Conservation (phyloP, 2,329 filamentous ascomycete species). For the Diaporthe citrichinensis region DNA sequence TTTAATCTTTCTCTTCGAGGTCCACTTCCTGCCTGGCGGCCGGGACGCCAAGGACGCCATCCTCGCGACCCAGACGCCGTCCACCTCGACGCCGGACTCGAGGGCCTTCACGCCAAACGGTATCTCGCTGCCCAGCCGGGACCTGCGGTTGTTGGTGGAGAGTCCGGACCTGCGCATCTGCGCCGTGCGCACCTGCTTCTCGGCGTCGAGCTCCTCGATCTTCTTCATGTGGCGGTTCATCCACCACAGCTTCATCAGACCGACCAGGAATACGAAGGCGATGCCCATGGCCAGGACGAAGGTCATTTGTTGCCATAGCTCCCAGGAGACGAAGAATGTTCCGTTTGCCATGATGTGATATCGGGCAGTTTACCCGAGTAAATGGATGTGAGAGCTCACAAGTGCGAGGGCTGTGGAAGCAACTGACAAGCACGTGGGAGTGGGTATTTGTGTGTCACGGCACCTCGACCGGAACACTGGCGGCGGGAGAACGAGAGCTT, state of each 20-base stretch:
- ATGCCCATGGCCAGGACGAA: conserved; percentile 85
- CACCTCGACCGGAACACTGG: neutral
- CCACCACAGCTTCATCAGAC: conserved; percentile 77
- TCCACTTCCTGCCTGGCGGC: conserved; percentile 40
- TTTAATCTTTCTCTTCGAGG: conserved; percentile 38
- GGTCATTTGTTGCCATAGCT: conserved; percentile 90
- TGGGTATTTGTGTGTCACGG: conserved; percentile 20
- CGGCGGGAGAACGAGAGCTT: neutral
- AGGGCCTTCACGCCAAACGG: conserved; percentile 91
- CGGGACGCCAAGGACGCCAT: conserved; percentile 56
- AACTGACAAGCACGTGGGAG: conserved; percentile 5
- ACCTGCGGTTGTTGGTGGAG: conserved; percentile 53
- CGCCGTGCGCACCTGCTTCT: conserved; percentile 68
- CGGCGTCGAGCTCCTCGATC: conserved; percentile 75
- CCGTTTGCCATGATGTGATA: conserved; percentile 52
- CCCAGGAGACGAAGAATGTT: conserved; percentile 78
- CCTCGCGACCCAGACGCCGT: conserved; percentile 84
- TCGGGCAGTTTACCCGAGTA: neutral
- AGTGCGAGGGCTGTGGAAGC: neutral
- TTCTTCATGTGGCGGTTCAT: conserved; percentile 68
- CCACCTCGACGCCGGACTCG: conserved; percentile 85
- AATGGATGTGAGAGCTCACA: neutral
- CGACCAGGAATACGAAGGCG: conserved; percentile 76
- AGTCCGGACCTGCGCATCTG: conserved; percentile 71
- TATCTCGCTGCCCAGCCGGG: conserved; percentile 66